Evolutionary conservation across 2,329 filamentous ascomycete species (phyloP).

Genomic region (Immersiporthe knoxdaviesiana): DNA sequence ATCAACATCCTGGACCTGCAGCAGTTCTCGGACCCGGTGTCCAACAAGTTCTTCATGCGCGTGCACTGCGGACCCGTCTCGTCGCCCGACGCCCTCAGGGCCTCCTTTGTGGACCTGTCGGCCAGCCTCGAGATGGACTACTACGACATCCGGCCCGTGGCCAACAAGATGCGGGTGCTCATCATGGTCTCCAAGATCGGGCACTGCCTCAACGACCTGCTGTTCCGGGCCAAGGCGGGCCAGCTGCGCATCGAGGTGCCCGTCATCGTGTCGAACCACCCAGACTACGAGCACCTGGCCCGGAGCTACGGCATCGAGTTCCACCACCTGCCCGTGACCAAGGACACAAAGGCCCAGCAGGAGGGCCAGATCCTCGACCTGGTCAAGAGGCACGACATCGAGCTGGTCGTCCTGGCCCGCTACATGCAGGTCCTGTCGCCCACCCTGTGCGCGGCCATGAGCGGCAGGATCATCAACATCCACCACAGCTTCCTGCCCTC

Average conservation of each 20-base stretch:
- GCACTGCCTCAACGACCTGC: slow-evolving; percentile 81
- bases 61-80: slow-evolving; percentile 74
- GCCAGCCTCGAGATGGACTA: slow-evolving; percentile 69
- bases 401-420: slow-evolving; percentile 78
- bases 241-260: slow-evolving; percentile 78
- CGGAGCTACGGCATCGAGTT: slow-evolving; percentile 77
- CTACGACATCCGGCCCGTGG: slow-evolving; percentile 70
- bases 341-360: slow-evolving; percentile 76
- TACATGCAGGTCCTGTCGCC: slow-evolving; percentile 89
- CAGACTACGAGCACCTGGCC: slow-evolving; percentile 71
- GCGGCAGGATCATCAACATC: slow-evolving; percentile 88
- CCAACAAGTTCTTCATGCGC: slow-evolving; percentile 84
- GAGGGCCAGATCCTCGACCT: slow-evolving; percentile 73
- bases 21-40: slow-evolving; percentile 78
- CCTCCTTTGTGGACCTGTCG: slow-evolving; percentile 64
- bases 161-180: slow-evolving; percentile 73
- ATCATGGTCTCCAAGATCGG: slow-evolving; percentile 93
- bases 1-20: slow-evolving; percentile 85
- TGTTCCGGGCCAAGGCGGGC: slow-evolving; percentile 76
- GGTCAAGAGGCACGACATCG: slow-evolving; percentile 68
- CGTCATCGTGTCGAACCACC: slow-evolving; percentile 81
- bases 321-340: slow-evolving; percentile 77
- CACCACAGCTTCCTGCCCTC: slow-evolving; percentile 85
- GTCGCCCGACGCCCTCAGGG: slow-evolving; percentile 55
- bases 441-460: slow-evolving; percentile 75